Percentiles rank a stretch among this genome's conserved stretches.
phyloP scores from a whole-genome alignment of 495 filamentous ascomycete genomes.

The Xylaria sp. region DNA sequence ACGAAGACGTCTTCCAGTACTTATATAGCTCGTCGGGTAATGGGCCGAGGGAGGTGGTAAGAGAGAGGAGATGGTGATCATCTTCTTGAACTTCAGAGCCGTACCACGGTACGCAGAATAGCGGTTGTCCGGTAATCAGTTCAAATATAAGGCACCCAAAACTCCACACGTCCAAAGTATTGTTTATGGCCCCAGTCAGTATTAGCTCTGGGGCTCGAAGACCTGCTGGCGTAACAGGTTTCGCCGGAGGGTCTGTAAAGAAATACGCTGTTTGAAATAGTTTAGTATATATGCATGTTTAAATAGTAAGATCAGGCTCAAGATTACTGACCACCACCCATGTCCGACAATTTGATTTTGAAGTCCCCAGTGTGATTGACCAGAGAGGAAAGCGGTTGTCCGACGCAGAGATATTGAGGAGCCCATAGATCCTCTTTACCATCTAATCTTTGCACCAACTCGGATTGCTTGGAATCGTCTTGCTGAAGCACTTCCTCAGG shows the following conservation, averaged over 20 bases:
- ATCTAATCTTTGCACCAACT: not conserved
- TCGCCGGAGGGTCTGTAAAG: not conserved
- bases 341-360: not conserved
- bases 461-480: too few relatives aligned
- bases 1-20: not conserved
- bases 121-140: not conserved
- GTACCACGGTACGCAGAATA: not conserved
- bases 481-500: not conserved
- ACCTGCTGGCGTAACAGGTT: not conserved
- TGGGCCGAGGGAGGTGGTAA: not conserved
- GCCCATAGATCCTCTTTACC: not conserved
- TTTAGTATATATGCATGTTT: not conserved
- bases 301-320: not conserved
- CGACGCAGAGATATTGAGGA: not conserved
- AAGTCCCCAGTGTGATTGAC: not conserved
- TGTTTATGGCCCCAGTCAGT: not conserved
- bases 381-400: not conserved
- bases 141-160: not conserved
- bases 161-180: constrained; percentile 1
- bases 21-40: not conserved
- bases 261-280: not conserved
- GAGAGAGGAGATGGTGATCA: not conserved
- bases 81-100: not conserved
- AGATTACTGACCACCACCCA: not conserved
- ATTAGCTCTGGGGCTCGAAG: not conserved